Conservation (phyloP, 345 rosid species). For the Corymbia maculata region DNA sequence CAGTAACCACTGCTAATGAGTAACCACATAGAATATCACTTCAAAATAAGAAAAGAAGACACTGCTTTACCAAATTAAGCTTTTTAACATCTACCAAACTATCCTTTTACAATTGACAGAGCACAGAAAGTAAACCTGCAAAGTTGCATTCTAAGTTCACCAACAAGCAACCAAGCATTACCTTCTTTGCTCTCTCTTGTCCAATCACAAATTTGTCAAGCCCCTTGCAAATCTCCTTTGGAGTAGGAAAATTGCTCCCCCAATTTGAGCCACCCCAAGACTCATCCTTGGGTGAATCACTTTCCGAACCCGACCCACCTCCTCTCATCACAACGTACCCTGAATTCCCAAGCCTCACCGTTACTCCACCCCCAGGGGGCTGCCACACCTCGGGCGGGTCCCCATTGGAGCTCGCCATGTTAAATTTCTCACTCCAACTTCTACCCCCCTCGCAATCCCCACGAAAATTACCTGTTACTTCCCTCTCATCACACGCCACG, state of each 20-base stretch:
- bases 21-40: background rate
- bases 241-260: slow-evolving; percentile 86
- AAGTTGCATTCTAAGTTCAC: background rate
- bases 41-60: background rate
- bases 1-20: background rate
- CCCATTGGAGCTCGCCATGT: slow-evolving; percentile 43
- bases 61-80: background rate
- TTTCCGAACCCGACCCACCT: background rate
- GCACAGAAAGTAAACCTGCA: background rate
- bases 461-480: background rate
- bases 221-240: slow-evolving; percentile 92
- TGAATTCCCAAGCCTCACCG: slow-evolving; percentile 17
- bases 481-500: background rate
- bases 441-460: slow-evolving; percentile 5
- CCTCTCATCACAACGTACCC: background rate
- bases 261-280: slow-evolving; percentile 91
- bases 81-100: background rate
- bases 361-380: slow-evolving; percentile 85
- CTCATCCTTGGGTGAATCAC: slow-evolving; percentile 36
- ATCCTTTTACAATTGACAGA: background rate
- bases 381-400: slow-evolving; percentile 99
- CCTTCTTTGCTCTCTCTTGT: slow-evolving; percentile 97
- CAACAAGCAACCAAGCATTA: slow-evolving; percentile 6
- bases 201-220: slow-evolving; percentile 95
- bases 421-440: slow-evolving; percentile 14